phyloP scores from a whole-genome alignment of 352 stramenopile genomes.

The Phytopythium ostracodes region DNA sequence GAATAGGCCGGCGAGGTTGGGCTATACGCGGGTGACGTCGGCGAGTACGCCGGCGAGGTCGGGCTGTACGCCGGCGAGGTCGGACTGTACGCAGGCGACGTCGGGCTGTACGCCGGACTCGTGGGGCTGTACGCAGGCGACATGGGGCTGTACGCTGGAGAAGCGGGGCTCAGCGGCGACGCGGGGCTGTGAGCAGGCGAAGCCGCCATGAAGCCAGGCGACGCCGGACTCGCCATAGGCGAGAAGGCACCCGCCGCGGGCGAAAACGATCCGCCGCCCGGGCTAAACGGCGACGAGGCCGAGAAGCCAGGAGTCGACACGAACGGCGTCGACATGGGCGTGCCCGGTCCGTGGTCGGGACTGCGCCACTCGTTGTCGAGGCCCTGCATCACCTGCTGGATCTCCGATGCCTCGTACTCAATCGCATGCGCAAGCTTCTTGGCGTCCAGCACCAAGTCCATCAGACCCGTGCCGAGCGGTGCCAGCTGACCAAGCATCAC shows the following conservation, averaged over 20 bases:
- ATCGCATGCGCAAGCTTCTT: slow-evolving; percentile 98
- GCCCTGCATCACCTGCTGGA: slow-evolving; percentile 87
- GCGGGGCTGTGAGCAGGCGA: slow-evolving; percentile 74
- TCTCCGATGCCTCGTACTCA: slow-evolving; percentile 94
- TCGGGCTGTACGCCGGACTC: slow-evolving; percentile 78
- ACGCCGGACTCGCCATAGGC: slow-evolving; percentile 77
- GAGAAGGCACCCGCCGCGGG: slow-evolving; percentile 84
- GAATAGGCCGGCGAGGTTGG: slow-evolving; percentile 81
- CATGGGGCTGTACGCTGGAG: slow-evolving; percentile 86
- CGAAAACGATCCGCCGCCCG: slow-evolving; percentile 84
- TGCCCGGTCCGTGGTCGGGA: slow-evolving; percentile 68
- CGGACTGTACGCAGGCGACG: slow-evolving; percentile 70
- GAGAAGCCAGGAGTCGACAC: slow-evolving; percentile 83
- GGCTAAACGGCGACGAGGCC: slow-evolving; percentile 86
- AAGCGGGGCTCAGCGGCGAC: slow-evolving; percentile 70
- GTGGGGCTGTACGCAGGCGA: slow-evolving; percentile 76
- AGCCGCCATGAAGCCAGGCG: slow-evolving; percentile 67
- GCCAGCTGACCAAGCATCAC: slow-evolving; percentile 98
- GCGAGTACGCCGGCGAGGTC: slow-evolving; percentile 62
- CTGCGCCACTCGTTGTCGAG: slow-evolving; percentile 91
- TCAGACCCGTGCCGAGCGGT: slow-evolving; percentile 95
- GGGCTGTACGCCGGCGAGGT: slow-evolving; percentile 62
- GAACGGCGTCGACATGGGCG: slow-evolving; percentile 84
- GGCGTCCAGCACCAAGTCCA: slow-evolving; percentile 98
- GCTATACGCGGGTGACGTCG: slow-evolving; percentile 75